Conservation (phyloP, 352 stramenopile species). For the Phytophthora podocarpi region DNA sequence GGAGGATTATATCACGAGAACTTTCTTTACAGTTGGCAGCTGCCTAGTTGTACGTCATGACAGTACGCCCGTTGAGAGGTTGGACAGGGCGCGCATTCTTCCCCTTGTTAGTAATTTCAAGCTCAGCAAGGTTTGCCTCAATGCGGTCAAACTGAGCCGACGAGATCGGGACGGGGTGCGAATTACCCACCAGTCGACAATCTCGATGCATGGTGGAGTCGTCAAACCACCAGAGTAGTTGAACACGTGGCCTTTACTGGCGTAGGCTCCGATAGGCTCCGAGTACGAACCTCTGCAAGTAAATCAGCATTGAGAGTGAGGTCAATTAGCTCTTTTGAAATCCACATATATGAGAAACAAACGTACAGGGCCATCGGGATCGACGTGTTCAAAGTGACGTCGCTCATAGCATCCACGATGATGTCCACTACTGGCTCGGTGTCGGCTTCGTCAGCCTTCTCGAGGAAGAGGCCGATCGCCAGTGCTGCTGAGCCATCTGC, state of each 20-base stretch:
- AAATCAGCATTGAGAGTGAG: too few species aligned
- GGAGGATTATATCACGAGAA: too few species aligned
- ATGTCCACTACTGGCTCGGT: slow-evolving; percentile 10
- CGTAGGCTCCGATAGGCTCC: slow-evolving; percentile 42
- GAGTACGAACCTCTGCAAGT: slow-evolving; percentile 49
- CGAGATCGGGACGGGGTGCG: slow-evolving; percentile 30
- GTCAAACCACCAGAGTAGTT: slow-evolving; percentile 46
- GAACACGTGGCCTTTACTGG: slow-evolving; percentile 44
- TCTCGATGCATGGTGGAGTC: slow-evolving; percentile 37
- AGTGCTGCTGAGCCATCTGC: slow-evolving; percentile 31
- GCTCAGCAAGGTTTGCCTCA: slow-evolving; percentile 19
- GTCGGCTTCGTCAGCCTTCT: slow-evolving; percentile 13
- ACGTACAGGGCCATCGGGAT: slow-evolving; percentile 43
- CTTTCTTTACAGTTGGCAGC: too few species aligned
- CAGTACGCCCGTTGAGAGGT: slow-evolving; percentile 27
- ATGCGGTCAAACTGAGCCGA: slow-evolving; percentile 32
- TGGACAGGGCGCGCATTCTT: slow-evolving; percentile 36
- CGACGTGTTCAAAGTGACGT: slow-evolving; percentile 9
- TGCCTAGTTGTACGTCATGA: slow-evolving; percentile 34
- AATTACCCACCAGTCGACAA: slow-evolving; percentile 45
- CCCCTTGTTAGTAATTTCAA: slow-evolving; percentile 26
- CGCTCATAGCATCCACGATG: slow-evolving; percentile 46
- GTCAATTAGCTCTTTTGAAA: too few species aligned
- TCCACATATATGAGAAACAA: too few species aligned
- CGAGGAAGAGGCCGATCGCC: slow-evolving; percentile 37